Conservation (phyloP, 495 filamentous ascomycete genomes). For the Xylaria venustula region DNA sequence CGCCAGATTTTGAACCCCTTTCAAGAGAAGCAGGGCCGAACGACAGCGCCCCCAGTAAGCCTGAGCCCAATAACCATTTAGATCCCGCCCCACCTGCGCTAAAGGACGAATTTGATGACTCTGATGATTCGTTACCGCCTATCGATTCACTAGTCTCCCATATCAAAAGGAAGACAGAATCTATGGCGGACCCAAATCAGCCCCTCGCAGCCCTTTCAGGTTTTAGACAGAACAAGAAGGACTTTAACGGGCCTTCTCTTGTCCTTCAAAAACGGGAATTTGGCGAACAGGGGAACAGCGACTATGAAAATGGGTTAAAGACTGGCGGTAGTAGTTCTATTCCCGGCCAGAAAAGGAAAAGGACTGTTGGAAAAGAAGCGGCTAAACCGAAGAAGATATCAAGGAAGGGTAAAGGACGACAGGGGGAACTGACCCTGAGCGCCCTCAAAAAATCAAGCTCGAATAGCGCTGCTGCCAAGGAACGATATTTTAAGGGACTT, state of each 20-base stretch:
- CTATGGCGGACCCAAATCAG: not conserved
- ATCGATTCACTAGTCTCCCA: not conserved
- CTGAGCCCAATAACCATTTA: not conserved
- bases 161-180: not conserved
- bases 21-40: too few species aligned
- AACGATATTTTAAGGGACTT: slow-evolving; percentile 57
- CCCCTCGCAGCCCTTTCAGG: not conserved
- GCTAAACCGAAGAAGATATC: slow-evolving; percentile 22
- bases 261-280: not conserved
- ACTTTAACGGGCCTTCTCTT: not conserved
- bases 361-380: slow-evolving; percentile 9
- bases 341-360: slow-evolving; percentile 20
- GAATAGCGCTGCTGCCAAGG: slow-evolving; percentile 57
- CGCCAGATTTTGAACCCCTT: not conserved
- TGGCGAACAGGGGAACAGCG: not conserved
- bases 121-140: slow-evolving; percentile 12
- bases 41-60: too few species aligned
- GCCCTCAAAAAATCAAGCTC: slow-evolving; percentile 63
- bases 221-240: not conserved
- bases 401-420: slow-evolving; percentile 39
- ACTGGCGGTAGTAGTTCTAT: not conserved
- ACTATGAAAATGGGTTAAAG: not conserved
- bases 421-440: slow-evolving; percentile 51
- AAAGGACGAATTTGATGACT: not conserved
- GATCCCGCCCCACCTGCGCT: too few species aligned